These are phyloP conservation scores for Eimeria brunetti DNA, from an alignment of 169 alveolate genomes.

Conservation along the genomic window DNA sequence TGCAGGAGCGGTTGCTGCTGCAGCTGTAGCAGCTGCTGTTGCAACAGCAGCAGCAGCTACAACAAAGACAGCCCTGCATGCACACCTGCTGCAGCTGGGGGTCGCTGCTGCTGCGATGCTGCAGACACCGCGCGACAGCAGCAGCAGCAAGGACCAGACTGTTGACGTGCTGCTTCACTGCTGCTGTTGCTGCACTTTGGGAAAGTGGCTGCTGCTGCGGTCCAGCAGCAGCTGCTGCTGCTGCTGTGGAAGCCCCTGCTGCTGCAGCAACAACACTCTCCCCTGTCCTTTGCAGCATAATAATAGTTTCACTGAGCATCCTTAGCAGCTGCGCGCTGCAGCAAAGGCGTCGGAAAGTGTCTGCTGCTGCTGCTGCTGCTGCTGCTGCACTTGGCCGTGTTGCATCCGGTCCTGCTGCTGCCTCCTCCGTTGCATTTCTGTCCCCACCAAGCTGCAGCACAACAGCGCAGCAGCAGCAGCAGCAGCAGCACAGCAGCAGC, in stretches of 20 bases:
- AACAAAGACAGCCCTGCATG: background rate
- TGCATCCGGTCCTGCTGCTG: slow-evolving; percentile 16
- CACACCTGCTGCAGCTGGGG: background rate
- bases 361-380: slow-evolving; percentile 51
- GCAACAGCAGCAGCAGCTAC: background rate
- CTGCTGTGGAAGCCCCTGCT: background rate
- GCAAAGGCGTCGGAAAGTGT: background rate
- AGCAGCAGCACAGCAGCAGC: slow-evolving; percentile 4
- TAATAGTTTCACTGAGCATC: slow-evolving; percentile 11
- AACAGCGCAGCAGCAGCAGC: slow-evolving; percentile 19
- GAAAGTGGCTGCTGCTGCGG: background rate
- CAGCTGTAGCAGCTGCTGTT: background rate
- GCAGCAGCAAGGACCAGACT: slow-evolving; percentile 64
- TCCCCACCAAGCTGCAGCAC: slow-evolving; percentile 4
- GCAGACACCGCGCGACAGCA: slow-evolving; percentile 29
- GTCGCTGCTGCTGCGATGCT: background rate
- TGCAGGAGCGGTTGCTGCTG: background rate
- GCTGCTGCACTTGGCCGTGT: background rate
- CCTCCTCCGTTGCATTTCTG: background rate
- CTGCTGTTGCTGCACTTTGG: background rate
- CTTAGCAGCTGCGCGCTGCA: slow-evolving; percentile 26
- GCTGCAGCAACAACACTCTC: background rate
- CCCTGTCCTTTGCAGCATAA: slow-evolving; percentile 26
- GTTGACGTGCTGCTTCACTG: background rate
- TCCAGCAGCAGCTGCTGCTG: background rate